Conservation (phyloP, 495 filamentous ascomycete species). For the Aspergillus nidulans region DNA sequence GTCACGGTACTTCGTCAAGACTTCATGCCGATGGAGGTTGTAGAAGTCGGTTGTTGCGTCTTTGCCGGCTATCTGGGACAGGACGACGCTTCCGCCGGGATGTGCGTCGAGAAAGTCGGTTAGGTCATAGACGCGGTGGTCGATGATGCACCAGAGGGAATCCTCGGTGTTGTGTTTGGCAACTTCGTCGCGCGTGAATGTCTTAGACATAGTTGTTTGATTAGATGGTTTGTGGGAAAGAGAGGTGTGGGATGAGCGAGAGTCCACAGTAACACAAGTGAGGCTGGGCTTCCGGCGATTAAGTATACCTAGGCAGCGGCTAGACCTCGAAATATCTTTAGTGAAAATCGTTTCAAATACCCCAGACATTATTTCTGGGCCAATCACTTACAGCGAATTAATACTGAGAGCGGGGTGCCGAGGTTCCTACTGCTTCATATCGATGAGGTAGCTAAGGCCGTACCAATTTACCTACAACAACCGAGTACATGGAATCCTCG, state of each 20-base stretch:
- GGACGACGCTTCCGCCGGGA: constrained; percentile 53
- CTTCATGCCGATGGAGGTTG: constrained; percentile 56
- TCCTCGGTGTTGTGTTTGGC: constrained; percentile 50
- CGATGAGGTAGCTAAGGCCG: background rate
- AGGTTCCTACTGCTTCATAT: constrained; percentile 16
- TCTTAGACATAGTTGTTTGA: constrained; percentile 20
- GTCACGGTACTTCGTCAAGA: constrained; percentile 68
- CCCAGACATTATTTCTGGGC: no score
- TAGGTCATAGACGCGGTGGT: constrained; percentile 58
- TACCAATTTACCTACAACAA: no score
- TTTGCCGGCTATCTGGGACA: constrained; percentile 50
- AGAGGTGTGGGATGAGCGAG: background rate
- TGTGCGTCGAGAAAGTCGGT: constrained; percentile 56
- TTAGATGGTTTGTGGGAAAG: background rate
- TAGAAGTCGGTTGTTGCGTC: constrained; percentile 56
- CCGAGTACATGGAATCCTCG: no score
- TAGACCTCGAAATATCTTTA: no score
- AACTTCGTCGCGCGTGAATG: constrained; percentile 44
- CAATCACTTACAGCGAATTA: constrained; percentile 13
- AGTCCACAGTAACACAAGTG: background rate
- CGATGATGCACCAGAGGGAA: constrained; percentile 55
- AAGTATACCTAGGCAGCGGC: no score
- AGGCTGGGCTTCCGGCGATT: no score
- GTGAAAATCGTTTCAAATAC: no score
- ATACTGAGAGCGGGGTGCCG: constrained; percentile 7